These are phyloP conservation scores for Sclerotinia trifoliorum DNA, from an alignment of 2,329 filamentous ascomycete species.

Conservation along the genomic window DNA sequence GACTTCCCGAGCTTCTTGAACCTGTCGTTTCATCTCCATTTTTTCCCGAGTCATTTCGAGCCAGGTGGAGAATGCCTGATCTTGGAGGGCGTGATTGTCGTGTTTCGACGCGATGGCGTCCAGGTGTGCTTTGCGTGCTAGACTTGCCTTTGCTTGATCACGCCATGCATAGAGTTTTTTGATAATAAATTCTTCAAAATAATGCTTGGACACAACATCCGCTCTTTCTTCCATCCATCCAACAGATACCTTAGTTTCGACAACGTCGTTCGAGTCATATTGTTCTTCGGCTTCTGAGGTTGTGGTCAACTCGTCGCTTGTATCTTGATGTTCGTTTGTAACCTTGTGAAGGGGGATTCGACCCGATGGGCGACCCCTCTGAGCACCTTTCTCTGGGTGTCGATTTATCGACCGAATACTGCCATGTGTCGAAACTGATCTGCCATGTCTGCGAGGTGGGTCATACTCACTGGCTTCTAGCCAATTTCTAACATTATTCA, in stretches of 20 bases:
- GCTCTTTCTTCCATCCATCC: constrained; percentile 30
- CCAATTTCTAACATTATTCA: constrained; percentile 33
- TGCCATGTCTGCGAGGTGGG: constrained; percentile 27
- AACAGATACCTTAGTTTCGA: constrained; percentile 5
- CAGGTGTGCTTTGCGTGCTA: constrained; percentile 42
- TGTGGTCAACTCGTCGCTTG: constrained; percentile 33
- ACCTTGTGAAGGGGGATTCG: constrained; percentile 22
- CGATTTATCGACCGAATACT: constrained; percentile 34
- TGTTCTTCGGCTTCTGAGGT: constrained; percentile 22
- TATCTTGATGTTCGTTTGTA: constrained; percentile 28
- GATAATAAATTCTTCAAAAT: constrained; percentile 25
- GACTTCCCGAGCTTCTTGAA: neutral
- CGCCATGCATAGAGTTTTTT: constrained; percentile 33
- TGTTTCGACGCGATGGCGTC: constrained; percentile 48
- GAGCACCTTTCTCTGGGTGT: constrained; percentile 25
- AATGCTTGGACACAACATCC: constrained; percentile 32
- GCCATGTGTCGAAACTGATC: constrained; percentile 35
- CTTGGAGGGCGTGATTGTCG: constrained; percentile 52
- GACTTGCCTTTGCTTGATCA: constrained; percentile 36
- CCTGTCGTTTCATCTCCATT: neutral
- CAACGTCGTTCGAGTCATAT: constrained; percentile 15
- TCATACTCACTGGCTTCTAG: constrained; percentile 27
- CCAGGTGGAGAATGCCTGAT: constrained; percentile 53
- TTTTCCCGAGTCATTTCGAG: constrained; percentile 40
- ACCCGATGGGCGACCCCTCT: constrained; percentile 15